Percentiles rank a stretch among this genome's conserved stretches.
phyloP scores from a whole-genome alignment of 129 eudicot species.

The Flaveria brownii region DNA sequence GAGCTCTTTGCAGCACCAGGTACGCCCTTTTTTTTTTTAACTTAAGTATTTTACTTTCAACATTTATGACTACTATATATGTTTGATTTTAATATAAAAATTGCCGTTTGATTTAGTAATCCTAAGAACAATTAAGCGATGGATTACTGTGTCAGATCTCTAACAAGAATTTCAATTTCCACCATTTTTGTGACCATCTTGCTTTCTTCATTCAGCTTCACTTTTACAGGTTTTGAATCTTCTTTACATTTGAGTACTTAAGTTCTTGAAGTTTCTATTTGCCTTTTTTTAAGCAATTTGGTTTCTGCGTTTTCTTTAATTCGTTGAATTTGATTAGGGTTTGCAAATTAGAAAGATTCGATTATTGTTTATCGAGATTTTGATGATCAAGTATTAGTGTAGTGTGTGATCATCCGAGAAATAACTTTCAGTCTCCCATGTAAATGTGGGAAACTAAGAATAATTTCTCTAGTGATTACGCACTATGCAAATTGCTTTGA shows the following conservation, averaged over 20 bases:
- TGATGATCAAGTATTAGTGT: conserved; percentile 8
- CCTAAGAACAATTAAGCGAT: conserved; percentile 32
- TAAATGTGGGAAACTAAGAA: neutral
- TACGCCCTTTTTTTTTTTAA: no score
- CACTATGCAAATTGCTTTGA: conserved; percentile 18
- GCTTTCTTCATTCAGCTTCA: conserved; percentile 57
- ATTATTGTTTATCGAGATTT: conserved; percentile 28
- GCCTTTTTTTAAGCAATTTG: neutral
- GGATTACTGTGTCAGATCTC: conserved; percentile 54
- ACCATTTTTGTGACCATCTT: conserved; percentile 43
- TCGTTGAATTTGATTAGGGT: conserved; percentile 15
- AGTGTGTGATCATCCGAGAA: neutral
- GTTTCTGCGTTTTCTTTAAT: conserved; percentile 22
- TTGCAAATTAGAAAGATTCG: neutral
- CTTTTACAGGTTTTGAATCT: conserved; percentile 63
- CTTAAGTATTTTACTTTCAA: neutral
- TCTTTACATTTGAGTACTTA: conserved; percentile 22
- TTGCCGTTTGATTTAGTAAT: conserved; percentile 25
- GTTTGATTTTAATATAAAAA: neutral
- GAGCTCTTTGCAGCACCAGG: no score
- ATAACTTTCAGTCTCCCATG: neutral
- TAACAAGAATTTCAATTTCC: conserved; percentile 33
- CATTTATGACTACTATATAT: neutral
- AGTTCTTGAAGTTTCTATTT: neutral
- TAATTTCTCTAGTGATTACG: conserved; percentile 4